Base-by-base conservation (phyloP, 1,284 basidiomycete species). In the Cutaneotrichosporon sp. region DNA sequence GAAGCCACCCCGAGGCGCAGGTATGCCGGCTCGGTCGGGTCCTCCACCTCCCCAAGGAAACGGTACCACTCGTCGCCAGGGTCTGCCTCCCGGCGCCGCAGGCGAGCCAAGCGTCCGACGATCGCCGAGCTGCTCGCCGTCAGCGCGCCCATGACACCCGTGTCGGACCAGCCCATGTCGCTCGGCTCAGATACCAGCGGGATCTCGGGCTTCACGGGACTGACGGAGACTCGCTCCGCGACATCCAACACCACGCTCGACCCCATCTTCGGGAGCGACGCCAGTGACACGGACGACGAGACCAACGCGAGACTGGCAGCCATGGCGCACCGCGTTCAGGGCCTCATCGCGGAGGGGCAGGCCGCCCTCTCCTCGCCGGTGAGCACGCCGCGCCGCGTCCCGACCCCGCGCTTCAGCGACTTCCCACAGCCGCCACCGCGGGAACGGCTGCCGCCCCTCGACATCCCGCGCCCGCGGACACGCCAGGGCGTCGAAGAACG, bases 291-390 rank as follows among this genome's bases (percentile, higher is more conserved):
- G 3, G 59, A 56, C 43, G 34, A 50, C 50, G 50, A 61, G 50
- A 45, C 38, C 22, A 42, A 47, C 29, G 33, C 31, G 47, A 59
- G 64, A 8, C 45, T 66, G 20, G 61, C 60, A 33, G 56, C 51
- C 13, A 63, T 66, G 64, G 25, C 64, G 2, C 58, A 53, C 31
- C 55, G 64, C 18, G 43, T 66, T 1, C 56, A 60, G 25, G 50
- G 22, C 11, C 61, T 66, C 10, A 62, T 66, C 4, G 27, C 43
- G n/a, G 58, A 63, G 20, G 64, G 58, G 9, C 56, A 58, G n/a
- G 45, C 53, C 5, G 64, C 64, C 9, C 59, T 66, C 38, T n/a
- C 54, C 16, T 18, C 49, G 36, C 47, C 42, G 18, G n/a, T 43
- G 31, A 24, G 24, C 31, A 38, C 58, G 25, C 47, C 16, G 36